Evolutionary conservation across 495 filamentous ascomycete genomes (phyloP).

Genomic region (Xylaria telfairii): DNA sequence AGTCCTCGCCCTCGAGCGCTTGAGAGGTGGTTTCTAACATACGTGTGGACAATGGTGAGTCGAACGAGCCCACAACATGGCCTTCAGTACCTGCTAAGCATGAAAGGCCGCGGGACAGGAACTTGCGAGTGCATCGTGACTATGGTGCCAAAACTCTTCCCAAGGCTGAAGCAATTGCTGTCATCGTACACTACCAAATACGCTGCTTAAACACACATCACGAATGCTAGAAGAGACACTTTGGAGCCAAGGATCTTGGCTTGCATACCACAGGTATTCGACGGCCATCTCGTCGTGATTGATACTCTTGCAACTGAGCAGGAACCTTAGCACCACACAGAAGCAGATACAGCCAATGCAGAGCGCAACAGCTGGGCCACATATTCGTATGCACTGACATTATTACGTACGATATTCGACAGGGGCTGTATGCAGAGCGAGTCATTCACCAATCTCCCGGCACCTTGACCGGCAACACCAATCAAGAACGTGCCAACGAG

Average conservation of each 20-base stretch:
- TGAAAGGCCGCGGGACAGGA: background rate
- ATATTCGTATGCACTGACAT: conserved; percentile 24
- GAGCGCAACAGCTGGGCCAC: conserved; percentile 23
- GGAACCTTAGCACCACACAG: conserved; percentile 8
- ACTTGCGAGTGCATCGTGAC: background rate
- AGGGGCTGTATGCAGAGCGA: conserved; percentile 28
- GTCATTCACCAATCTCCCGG: conserved; percentile 31
- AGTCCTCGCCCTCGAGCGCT: background rate
- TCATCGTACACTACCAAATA: background rate
- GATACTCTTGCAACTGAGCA: conserved; percentile 7
- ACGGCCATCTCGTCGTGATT: conserved; percentile 10
- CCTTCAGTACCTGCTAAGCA: background rate
- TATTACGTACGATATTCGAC: conserved; percentile 28
- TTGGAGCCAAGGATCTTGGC: conserved; percentile 9
- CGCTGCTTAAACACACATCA: background rate
- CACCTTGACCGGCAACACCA: conserved; percentile 24
- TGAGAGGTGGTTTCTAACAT: background rate
- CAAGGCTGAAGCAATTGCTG: background rate
- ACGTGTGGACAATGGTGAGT: background rate
- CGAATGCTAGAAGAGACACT: background rate
- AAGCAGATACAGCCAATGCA: conserved; percentile 19
- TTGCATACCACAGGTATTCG: conserved; percentile 10
- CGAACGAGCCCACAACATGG: background rate
- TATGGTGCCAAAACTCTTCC: background rate
- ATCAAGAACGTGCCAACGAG: conserved; percentile 13